Percentiles rank a stretch among this genome's conserved stretches.
phyloP scores from a whole-genome alignment of 2,329 filamentous ascomycete species.

The Aspergillus spinulosporus region DNA sequence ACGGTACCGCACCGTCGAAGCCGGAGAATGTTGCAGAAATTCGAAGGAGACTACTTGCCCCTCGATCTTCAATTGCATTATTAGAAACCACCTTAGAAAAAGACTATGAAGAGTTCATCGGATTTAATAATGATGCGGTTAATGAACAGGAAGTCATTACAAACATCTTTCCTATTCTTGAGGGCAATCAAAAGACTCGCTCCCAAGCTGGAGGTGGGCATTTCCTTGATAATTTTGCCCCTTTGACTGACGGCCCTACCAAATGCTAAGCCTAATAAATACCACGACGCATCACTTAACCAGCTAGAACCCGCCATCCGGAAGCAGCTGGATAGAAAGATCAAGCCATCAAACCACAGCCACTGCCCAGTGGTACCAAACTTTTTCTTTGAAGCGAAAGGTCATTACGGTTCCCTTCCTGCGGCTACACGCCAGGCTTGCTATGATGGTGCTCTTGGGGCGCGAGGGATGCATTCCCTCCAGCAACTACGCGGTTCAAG shows the following conservation, averaged over 20 bases:
- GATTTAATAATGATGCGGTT: neutral
- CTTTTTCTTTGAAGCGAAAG: conserved; percentile 5
- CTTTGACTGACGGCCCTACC: conserved; percentile 1
- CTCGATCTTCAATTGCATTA: conserved; percentile 3
- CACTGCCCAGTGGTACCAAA: neutral
- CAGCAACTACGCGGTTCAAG: too few relatives aligned
- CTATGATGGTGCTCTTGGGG: conserved; percentile 8
- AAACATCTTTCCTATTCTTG: conserved; percentile 4
- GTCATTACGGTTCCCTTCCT: neutral
- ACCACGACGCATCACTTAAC: conserved; percentile 1
- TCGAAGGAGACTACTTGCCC: neutral
- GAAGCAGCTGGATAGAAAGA: conserved; percentile 4
- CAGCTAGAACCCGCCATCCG: conserved; percentile 1
- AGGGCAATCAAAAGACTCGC: neutral
- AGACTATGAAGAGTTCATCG: conserved; percentile 1
- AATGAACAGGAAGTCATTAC: conserved; percentile 1
- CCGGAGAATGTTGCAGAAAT: conserved; percentile 9
- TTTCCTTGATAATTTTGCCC: conserved; percentile 2
- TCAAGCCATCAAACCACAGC: conserved; percentile 1
- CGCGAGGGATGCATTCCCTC: conserved; percentile 7
- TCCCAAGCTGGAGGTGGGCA: neutral
- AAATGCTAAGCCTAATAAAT: conserved; percentile 4
- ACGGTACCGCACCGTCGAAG: conserved; percentile 1
- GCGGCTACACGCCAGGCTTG: conserved; percentile 3
- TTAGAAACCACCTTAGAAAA: conserved; percentile 1